A percentile compares a stretch with the other conserved stretches of the same genome.
These are phyloP conservation scores for Penicillium coffeae DNA, from an alignment of 495 filamentous ascomycete genomes.

Conservation along the genomic window DNA sequence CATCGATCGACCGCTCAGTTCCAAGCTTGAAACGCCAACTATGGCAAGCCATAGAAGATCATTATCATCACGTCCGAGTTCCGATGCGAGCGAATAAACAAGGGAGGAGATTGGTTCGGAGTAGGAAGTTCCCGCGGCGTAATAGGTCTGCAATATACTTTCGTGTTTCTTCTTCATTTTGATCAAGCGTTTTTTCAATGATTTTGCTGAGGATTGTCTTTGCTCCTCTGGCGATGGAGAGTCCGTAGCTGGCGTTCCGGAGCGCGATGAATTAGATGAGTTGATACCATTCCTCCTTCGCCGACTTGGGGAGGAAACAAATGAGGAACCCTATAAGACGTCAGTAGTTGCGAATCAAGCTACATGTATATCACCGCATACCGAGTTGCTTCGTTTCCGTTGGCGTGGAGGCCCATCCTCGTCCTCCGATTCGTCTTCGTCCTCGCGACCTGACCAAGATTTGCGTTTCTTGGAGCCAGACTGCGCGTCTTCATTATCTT, in stretches of 20 bases:
- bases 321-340: slow-evolving; percentile 53
- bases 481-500: slow-evolving; percentile 40
- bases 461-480: slow-evolving; percentile 67
- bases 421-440: slow-evolving; percentile 64
- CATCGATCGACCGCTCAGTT: slow-evolving; percentile 82
- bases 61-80: slow-evolving; percentile 93
- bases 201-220: slow-evolving; percentile 60
- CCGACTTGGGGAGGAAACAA: slow-evolving; percentile 47
- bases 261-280: slow-evolving; percentile 46
- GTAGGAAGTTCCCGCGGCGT: slow-evolving; percentile 81
- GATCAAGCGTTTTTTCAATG: slow-evolving; percentile 67
- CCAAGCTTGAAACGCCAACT: slow-evolving; percentile 85
- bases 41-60: slow-evolving; percentile 93
- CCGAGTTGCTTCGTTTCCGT: slow-evolving; percentile 81
- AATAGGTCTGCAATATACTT: slow-evolving; percentile 68
- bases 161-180: slow-evolving; percentile 75
- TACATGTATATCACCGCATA: slow-evolving; percentile 38
- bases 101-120: slow-evolving; percentile 92
- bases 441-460: slow-evolving; percentile 72
- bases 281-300: slow-evolving; percentile 32
- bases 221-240: slow-evolving; percentile 55
- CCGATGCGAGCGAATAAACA: slow-evolving; percentile 89
- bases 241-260: slow-evolving; percentile 44
- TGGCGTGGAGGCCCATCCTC: slow-evolving; percentile 69
- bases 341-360: slow-evolving; percentile 17